Conservation (phyloP, 441 rosid species). For the Isatis lusitanica region DNA sequence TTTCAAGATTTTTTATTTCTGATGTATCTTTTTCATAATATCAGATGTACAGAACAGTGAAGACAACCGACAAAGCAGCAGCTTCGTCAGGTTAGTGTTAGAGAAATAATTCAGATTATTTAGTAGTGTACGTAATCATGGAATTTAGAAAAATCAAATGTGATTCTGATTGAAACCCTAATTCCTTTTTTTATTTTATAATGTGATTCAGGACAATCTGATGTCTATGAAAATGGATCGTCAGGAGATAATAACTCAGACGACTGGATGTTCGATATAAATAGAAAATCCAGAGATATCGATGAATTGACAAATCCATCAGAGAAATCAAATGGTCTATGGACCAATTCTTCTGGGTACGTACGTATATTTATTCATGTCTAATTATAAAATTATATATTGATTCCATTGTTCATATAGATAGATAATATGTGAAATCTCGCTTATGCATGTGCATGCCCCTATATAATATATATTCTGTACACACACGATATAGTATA, state of each 20-base stretch:
- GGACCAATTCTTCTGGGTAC: conserved; percentile 94
- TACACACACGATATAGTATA: neutral
- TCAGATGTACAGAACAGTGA: conserved; percentile 96
- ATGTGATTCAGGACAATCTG: conserved; percentile 51
- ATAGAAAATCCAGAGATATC: conserved; percentile 53
- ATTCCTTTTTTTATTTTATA: neutral
- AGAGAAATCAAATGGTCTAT: conserved; percentile 54
- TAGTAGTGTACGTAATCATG: neutral
- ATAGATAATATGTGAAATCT: neutral
- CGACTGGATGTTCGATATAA: conserved; percentile 68
- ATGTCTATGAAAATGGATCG: conserved; percentile 66
- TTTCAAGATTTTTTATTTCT: neutral
- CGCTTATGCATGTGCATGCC: conserved; percentile 7
- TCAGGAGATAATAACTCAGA: conserved; percentile 77
- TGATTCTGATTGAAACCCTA: conserved; percentile 16
- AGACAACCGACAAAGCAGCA: conserved; percentile 87
- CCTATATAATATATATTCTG: neutral
- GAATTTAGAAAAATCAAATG: neutral
- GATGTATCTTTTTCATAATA: neutral
- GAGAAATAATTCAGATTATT: conserved; percentile 15
- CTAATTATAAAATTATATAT: neutral
- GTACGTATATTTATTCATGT: conserved; percentile 1
- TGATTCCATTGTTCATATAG: neutral
- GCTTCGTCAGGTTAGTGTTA: conserved; percentile 68
- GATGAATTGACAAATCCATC: conserved; percentile 50